These are phyloP conservation scores for Penicillium sp. DNA, from an alignment of 2,329 filamentous ascomycete genomes.

Conservation along the genomic window DNA sequence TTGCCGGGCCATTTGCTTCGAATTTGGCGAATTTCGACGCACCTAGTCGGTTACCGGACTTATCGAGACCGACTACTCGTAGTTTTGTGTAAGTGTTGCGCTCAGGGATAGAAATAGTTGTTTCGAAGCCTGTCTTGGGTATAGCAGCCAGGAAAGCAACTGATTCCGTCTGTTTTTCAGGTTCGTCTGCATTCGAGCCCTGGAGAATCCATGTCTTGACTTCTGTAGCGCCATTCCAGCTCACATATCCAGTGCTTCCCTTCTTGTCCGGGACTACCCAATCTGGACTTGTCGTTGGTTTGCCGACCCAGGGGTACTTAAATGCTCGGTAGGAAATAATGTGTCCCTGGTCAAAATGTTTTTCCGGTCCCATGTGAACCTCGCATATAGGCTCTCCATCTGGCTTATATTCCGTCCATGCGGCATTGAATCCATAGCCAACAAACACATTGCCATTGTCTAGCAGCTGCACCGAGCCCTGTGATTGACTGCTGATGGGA, in stretches of 20 bases:
- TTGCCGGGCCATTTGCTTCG: background rate
- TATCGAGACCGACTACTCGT: background rate
- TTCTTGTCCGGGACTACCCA: slow-evolving; percentile 22
- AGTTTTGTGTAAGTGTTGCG: background rate
- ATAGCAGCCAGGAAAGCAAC: background rate
- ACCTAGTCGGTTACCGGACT: background rate
- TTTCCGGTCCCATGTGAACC: slow-evolving; percentile 42
- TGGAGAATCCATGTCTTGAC: slow-evolving; percentile 29
- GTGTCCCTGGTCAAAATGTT: slow-evolving; percentile 27
- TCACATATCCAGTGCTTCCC: slow-evolving; percentile 32
- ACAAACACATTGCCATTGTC: slow-evolving; percentile 43
- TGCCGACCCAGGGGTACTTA: slow-evolving; percentile 52
- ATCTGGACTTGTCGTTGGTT: slow-evolving; percentile 36
- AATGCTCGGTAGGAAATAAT: slow-evolving; percentile 55
- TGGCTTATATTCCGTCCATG: slow-evolving; percentile 48
- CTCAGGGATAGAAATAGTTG: background rate
- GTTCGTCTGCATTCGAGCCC: slow-evolving; percentile 12
- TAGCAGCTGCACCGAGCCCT: slow-evolving; percentile 43
- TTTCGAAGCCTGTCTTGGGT: slow-evolving; percentile 5
- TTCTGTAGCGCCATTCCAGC: slow-evolving; percentile 48
- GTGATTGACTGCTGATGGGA: slow-evolving; percentile 34
- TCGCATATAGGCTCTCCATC: slow-evolving; percentile 54
- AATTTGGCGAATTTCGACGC: background rate
- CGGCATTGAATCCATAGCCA: slow-evolving; percentile 49
- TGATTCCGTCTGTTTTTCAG: background rate